phyloP scores from a whole-genome alignment of 371 early-diverging fungal species.

The Fennellomyces sp. region DNA sequence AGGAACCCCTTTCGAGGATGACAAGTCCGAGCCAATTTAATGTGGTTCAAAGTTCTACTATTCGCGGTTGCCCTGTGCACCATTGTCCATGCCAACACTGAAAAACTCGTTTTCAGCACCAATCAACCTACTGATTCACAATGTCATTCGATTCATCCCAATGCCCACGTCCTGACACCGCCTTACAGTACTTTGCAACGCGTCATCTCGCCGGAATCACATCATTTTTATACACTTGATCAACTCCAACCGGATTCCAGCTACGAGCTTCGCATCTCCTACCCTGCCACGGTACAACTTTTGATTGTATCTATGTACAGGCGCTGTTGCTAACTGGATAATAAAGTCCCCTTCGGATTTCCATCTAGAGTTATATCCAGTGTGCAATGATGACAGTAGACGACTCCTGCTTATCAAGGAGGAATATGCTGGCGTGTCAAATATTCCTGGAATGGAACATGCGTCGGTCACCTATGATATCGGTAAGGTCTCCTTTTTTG shows the following conservation, averaged over 20 bases:
- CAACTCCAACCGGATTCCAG: conserved; percentile 13
- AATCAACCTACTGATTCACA: too few species aligned
- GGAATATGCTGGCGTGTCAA: conserved; percentile 40
- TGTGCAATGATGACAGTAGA: conserved; percentile 8
- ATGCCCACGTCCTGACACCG: conserved; percentile 3
- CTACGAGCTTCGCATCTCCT: conserved; percentile 44
- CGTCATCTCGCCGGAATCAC: conserved; percentile 10
- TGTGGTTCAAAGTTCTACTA: too few species aligned
- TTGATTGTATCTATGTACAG: neutral
- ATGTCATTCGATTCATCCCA: neutral
- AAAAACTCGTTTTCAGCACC: conserved; percentile 39
- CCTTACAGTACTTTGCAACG: conserved; percentile 22
- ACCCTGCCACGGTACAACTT: conserved; percentile 41
- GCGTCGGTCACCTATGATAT: conserved; percentile 31
- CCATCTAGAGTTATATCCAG: conserved; percentile 11
- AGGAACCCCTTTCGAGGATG: too few species aligned
- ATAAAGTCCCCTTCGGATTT: conserved; percentile 45
- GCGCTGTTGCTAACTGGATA: neutral
- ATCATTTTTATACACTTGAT: conserved; percentile 22
- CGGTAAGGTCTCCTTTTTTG: conserved; percentile 20
- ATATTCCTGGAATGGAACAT: conserved; percentile 14
- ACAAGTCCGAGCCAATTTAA: too few species aligned
- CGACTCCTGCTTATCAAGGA: conserved; percentile 20
- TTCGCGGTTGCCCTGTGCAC: neutral
- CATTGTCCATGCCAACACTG: conserved; percentile 36